phyloP scores from a whole-genome alignment of 2,329 filamentous ascomycete species.

The Cladorrhinum sp. region DNA sequence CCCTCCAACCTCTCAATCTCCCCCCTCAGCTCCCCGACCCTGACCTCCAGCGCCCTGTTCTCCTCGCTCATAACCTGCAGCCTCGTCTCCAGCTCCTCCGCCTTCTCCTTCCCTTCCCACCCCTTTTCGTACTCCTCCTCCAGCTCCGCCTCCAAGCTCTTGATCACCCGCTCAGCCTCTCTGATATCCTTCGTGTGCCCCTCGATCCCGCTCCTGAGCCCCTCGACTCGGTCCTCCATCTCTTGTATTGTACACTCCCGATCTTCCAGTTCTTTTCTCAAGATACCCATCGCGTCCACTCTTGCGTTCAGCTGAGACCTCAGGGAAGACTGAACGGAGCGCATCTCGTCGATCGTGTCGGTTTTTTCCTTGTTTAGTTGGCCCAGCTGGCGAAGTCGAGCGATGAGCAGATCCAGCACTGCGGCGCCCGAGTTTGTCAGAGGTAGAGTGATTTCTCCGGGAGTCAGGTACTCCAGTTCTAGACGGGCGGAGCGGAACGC shows the following conservation, averaged over 20 bases:
- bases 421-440: slow-evolving; percentile 46
- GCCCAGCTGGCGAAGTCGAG: slow-evolving; percentile 48
- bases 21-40: neutral
- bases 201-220: slow-evolving; percentile 49
- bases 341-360: slow-evolving; percentile 58
- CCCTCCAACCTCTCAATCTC: neutral
- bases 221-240: slow-evolving; percentile 48
- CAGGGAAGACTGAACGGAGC: slow-evolving; percentile 53
- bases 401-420: slow-evolving; percentile 54
- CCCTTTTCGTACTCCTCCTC: neutral
- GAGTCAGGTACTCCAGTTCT: slow-evolving; percentile 60
- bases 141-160: neutral
- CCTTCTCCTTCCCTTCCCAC: neutral
- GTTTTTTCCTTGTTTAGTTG: slow-evolving; percentile 47
- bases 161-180: neutral
- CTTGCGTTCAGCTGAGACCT: slow-evolving; percentile 55
- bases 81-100: neutral
- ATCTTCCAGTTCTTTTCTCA: slow-evolving; percentile 26
- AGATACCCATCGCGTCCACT: slow-evolving; percentile 48
- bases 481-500: slow-evolving; percentile 56
- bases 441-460: slow-evolving; percentile 55
- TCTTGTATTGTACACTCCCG: neutral
- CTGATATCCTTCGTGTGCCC: too few relatives aligned
- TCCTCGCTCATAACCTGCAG: neutral
- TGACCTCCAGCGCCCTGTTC: neutral